Evolutionary conservation across 2,329 filamentous ascomycete species (phyloP).

Genomic region (Alternaria sp.): DNA sequence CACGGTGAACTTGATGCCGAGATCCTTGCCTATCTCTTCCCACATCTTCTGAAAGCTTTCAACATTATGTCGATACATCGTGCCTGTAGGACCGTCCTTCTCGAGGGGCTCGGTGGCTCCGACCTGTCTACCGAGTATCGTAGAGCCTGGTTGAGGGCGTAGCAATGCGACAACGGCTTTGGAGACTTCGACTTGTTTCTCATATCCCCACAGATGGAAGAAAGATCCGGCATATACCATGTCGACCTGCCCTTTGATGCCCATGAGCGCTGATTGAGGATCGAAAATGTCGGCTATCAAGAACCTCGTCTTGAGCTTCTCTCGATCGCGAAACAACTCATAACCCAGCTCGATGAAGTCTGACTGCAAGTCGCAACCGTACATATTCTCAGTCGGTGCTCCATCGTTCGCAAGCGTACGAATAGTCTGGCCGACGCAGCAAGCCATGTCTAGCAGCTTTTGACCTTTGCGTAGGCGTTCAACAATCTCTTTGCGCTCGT

Average conservation of each 20-base stretch:
- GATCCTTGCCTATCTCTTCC: slow-evolving; percentile 45
- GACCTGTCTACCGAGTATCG: slow-evolving; percentile 62
- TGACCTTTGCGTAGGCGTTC: slow-evolving; percentile 34
- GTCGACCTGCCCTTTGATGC: slow-evolving; percentile 41
- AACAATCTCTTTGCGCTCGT: slow-evolving; percentile 37
- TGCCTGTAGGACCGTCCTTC: slow-evolving; percentile 18
- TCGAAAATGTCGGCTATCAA: slow-evolving; percentile 59
- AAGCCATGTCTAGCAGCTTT: slow-evolving; percentile 51
- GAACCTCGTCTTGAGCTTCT: slow-evolving; percentile 57
- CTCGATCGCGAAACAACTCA: slow-evolving; percentile 39
- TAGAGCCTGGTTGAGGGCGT: slow-evolving; percentile 50
- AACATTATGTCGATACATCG: slow-evolving; percentile 43
- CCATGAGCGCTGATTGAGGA: slow-evolving; percentile 30
- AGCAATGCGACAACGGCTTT: slow-evolving; percentile 44
- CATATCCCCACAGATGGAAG: slow-evolving; percentile 51
- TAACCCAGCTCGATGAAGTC: slow-evolving; percentile 63
- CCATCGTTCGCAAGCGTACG: slow-evolving; percentile 50
- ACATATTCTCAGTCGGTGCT: slow-evolving; percentile 48
- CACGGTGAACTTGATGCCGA: slow-evolving; percentile 35
- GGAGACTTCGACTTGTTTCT: slow-evolving; percentile 40
- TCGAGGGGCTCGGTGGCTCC: slow-evolving; percentile 42
- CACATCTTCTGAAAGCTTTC: slow-evolving; percentile 48
- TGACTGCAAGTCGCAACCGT: slow-evolving; percentile 48
- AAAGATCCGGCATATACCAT: slow-evolving; percentile 52
- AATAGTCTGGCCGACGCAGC: slow-evolving; percentile 55